Percentiles rank a stretch among this genome's conserved stretches.
Conservation (phyloP, 331 rosid genomes). For the Acacia pycnantha region DNA sequence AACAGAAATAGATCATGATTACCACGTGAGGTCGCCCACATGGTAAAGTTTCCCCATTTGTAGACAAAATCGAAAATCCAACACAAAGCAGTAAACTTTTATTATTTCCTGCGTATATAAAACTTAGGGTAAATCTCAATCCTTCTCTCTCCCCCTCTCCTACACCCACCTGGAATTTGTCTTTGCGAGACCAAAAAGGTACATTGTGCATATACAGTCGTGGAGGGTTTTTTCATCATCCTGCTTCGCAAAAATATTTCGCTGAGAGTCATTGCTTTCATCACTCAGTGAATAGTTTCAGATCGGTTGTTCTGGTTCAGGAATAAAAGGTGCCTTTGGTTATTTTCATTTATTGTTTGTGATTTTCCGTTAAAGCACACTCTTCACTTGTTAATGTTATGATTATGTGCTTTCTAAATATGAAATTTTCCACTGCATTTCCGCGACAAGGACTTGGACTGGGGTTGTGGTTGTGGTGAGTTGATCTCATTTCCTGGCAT, state of each 20-base stretch:
- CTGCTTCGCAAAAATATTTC: conserved; percentile 1
- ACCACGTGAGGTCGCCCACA: conserved; percentile 36
- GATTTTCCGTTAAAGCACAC: conserved; percentile 23
- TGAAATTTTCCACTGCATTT: conserved; percentile 32
- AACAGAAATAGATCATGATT: conserved; percentile 29
- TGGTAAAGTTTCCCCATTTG: conserved; percentile 4
- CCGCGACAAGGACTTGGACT: neutral
- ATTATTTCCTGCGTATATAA: neutral
- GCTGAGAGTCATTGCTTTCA: conserved; percentile 21
- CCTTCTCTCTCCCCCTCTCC: conserved; percentile 11
- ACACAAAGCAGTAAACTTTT: conserved; percentile 13
- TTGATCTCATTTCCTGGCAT: conserved; percentile 23
- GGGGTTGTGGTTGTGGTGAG: conserved; percentile 16
- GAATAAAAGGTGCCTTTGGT: conserved; percentile 25
- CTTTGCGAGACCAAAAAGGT: conserved; percentile 23
- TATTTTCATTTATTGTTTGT: neutral
- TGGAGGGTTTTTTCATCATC: conserved; percentile 24
- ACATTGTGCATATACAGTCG: conserved; percentile 16
- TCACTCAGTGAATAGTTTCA: conserved; percentile 22
- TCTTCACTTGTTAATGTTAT: conserved; percentile 23
- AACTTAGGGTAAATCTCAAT: neutral
- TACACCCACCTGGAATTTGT: conserved; percentile 36
- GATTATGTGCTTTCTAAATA: neutral
- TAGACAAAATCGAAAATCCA: conserved; percentile 1
- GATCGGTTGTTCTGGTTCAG: conserved; percentile 33